These are phyloP conservation scores for Centella asiatica DNA, from an alignment of 129 eudicot genomes.

Conservation along the genomic window DNA sequence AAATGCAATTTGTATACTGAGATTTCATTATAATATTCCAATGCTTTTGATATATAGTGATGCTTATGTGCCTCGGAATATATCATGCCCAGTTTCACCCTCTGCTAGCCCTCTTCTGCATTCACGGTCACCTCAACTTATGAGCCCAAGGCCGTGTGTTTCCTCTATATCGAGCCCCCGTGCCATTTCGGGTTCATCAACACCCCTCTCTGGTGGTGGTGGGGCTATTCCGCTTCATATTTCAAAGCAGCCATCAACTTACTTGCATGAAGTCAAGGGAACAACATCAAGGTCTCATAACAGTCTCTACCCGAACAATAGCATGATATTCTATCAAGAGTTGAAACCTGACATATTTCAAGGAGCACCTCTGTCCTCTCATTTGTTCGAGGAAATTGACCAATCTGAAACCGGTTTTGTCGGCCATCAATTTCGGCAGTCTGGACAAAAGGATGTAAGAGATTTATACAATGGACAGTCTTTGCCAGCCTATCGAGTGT, in stretches of 20 bases:
- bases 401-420: constrained; percentile 38
- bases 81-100: constrained; percentile 69
- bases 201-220: constrained; percentile 37
- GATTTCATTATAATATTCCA: not conserved
- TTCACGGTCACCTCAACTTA: constrained; percentile 26
- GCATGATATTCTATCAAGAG: constrained; percentile 27
- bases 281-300: constrained; percentile 26
- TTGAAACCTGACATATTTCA: constrained; percentile 42
- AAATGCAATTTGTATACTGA: not conserved
- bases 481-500: constrained; percentile 45
- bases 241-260: constrained; percentile 17
- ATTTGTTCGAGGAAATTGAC: constrained; percentile 31
- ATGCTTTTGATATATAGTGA: constrained; percentile 21
- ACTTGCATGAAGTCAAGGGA: constrained; percentile 26
- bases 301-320: constrained; percentile 19
- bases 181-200: constrained; percentile 43
- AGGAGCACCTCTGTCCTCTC: constrained; percentile 36
- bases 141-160: constrained; percentile 30
- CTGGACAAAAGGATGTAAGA: constrained; percentile 4
- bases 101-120: constrained; percentile 41
- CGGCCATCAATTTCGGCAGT: constrained; percentile 27
- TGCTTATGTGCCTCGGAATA: constrained; percentile 26
- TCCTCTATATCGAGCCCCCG: constrained; percentile 50
- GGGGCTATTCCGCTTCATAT: constrained; percentile 34
- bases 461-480: constrained; percentile 30